Evolutionary conservation across 805 yeast genomes (phyloP), one percentile per base, ranked within the genome.

Genomic region (Suhomyces xylopsoci): DNA sequence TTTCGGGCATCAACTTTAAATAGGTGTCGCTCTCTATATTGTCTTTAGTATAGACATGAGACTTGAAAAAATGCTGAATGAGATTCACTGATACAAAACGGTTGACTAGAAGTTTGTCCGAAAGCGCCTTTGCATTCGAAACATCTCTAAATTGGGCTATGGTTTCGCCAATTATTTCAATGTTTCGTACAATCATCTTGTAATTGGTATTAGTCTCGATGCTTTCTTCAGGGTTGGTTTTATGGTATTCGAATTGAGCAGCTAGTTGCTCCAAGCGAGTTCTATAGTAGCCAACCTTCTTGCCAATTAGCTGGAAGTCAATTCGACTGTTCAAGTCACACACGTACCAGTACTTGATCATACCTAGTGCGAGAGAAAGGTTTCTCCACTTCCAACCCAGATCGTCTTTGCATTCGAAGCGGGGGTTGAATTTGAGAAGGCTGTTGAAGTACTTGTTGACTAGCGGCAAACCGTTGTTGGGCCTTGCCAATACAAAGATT

Each of bases 401-500:
- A 20, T 34, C 30, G 6, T 34, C 43, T n/a, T 47, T n/a, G 20
- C 30, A 22, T 20, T 42, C 30, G 9, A 22, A 20, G 7, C 24
- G 17, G 14, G 51, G 41, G 2, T 61, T 59, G 5, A 51, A 54
- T 2, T 68, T 57, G 14, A 77, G 66, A 8, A 62, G 51, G 8
- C 65, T 60, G 41, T 67, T 55, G 9, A 80, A 54, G 15, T 51
- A 47, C 44, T 59, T 66, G 52, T 71, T 73, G 1, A 69, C 63
- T 12, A 73, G 60, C 0, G 79, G 74, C 4, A 81, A 64, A 3
- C 52, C 53, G 50, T 71, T 71, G 15, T 50, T 36, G 8, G 70
- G 62, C 1, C 75, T 76, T 2, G 78, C 62, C n/a, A 56, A 55
- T 2, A 71, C 58, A 58, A 78, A 75, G 8, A 81, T 70, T 41